These are phyloP conservation scores for Phytopythium chamaehyphon DNA, from an alignment of 352 stramenopile species.

Conservation along the genomic window DNA sequence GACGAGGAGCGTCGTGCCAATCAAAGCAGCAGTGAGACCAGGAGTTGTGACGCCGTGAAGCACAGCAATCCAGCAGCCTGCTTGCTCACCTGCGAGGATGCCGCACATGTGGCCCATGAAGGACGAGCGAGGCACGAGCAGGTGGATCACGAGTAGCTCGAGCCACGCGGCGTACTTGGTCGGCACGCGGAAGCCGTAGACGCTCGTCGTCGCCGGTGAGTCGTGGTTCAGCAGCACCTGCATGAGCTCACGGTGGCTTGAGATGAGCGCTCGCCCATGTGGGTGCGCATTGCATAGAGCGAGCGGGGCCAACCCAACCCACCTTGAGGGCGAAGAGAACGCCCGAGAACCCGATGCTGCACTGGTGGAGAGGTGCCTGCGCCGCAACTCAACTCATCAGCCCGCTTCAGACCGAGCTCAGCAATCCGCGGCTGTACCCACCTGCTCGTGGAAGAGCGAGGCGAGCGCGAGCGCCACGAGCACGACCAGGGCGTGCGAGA, in stretches of 20 bases:
- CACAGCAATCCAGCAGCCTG: not conserved
- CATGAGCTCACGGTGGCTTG: conserved; percentile 6
- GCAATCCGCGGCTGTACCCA: not conserved
- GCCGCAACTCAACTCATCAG: not conserved
- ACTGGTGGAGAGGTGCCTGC: conserved; percentile 44
- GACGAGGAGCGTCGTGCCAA: not conserved
- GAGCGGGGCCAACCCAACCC: not conserved
- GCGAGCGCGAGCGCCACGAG: conserved; percentile 27
- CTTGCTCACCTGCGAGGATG: conserved; percentile 64
- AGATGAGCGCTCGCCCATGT: not conserved
- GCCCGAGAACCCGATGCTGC: conserved; percentile 72
- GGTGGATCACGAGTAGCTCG: conserved; percentile 81
- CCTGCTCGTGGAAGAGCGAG: not conserved
- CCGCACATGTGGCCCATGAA: conserved; percentile 86
- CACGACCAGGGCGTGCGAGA: conserved; percentile 66
- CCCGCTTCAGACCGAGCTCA: conserved; percentile 9
- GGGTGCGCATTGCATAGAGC: no score
- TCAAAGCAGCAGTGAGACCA: not conserved
- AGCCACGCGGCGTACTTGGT: conserved; percentile 88
- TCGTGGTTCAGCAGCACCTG: conserved; percentile 81
- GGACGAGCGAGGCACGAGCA: conserved; percentile 74
- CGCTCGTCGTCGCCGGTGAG: conserved; percentile 49
- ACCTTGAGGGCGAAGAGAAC: conserved; percentile 83
- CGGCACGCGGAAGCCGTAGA: conserved; percentile 74
- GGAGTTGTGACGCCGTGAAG: not conserved